Evolutionary conservation across 164 flowering plant genomes (phyloP), one percentile per base, ranked within the genome.

Genomic region (Nelumbo lutea): DNA sequence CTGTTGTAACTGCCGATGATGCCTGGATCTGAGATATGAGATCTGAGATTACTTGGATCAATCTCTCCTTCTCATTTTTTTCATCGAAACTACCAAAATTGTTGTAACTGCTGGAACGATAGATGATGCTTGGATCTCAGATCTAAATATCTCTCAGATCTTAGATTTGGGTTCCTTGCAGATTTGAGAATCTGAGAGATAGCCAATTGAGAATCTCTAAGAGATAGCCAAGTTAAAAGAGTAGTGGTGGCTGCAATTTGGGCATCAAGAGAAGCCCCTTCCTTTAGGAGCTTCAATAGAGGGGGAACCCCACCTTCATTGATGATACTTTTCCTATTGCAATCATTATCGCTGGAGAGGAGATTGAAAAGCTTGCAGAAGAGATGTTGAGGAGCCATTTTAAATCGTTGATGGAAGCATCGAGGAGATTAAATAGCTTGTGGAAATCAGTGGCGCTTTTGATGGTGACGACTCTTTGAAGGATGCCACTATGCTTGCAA

Each of bases 281-380:
- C 96, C 47, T 87, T 85, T 65, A 89, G 68, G 1, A 90, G 69
- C 76, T 79, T 87, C 61, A 93, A 67, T 45, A 93, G 68, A 0
- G 96, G 93, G 2, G 79, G 48, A 15, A 93, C 64, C 7, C 96
- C 96, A 5, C 83, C 88, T 69, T 93, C 96, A 52, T 93, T 92
- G 0, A 90, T 84, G 47, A 93, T 89, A 15, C 88, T 79, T 68
- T 84, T 85, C 81, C 79, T 82, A 62, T 83, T 83, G 70, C 96
- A 74, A 39, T 86, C 87, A 61, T 84, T 86, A 69, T 85, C 90
- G 0, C 61, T 42, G 1, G 98, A 92, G 2, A 88, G 70, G 11
- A 84, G 77, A 5, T 83, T 85, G 1, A 93, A 79, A n/a, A 15
- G 48, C 2, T 43, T 2, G 79, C 84, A n/a, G 76, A 66, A 13